A percentile compares a stretch with the other conserved stretches of the same genome.
Conservation (phyloP, 768 basidiomycete species). For the Boletus rubropictus region DNA sequence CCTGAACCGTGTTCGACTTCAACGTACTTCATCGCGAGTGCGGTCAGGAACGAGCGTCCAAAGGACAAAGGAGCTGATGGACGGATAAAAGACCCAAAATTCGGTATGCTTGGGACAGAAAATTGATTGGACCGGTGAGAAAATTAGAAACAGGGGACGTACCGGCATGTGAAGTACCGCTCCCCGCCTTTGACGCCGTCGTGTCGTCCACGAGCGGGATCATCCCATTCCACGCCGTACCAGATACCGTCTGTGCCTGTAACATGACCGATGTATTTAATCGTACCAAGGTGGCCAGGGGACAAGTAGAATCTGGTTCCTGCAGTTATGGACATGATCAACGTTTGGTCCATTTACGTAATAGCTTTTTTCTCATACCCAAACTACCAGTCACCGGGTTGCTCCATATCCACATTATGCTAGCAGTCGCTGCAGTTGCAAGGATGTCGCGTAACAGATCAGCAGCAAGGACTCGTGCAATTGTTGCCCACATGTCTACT, state of each 20-base stretch:
- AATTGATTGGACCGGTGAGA: slow-evolving; percentile 7
- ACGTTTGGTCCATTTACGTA: slow-evolving; percentile 11
- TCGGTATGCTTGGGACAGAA: slow-evolving; percentile 41
- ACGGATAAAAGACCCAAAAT: slow-evolving; percentile 77
- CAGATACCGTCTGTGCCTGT: slow-evolving; percentile 61
- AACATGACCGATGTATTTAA: slow-evolving; percentile 65
- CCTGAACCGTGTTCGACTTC: slow-evolving; percentile 50
- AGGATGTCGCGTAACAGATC: slow-evolving; percentile 28
- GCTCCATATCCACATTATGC: slow-evolving; percentile 19
- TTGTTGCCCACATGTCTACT: slow-evolving; percentile 35
- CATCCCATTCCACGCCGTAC: slow-evolving; percentile 99
- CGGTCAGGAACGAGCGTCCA: slow-evolving; percentile 68
- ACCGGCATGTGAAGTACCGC: slow-evolving; percentile 78
- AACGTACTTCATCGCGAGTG: slow-evolving; percentile 73
- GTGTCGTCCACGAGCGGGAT: slow-evolving; percentile 78
- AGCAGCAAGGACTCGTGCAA: slow-evolving; percentile 27
- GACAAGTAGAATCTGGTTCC: slow-evolving; percentile 51
- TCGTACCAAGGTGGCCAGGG: slow-evolving; percentile 55
- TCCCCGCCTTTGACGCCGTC: slow-evolving; percentile 74
- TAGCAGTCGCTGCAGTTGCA: slow-evolving; percentile 20
- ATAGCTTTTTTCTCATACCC: slow-evolving; percentile 3
- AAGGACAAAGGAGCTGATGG: slow-evolving; percentile 50
- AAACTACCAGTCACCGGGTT: neutral
- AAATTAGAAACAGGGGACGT: slow-evolving; percentile 20
- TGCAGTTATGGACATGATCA: slow-evolving; percentile 26